Conservation (phyloP, 768 basidiomycete species). For the Calocera viscosa region DNA sequence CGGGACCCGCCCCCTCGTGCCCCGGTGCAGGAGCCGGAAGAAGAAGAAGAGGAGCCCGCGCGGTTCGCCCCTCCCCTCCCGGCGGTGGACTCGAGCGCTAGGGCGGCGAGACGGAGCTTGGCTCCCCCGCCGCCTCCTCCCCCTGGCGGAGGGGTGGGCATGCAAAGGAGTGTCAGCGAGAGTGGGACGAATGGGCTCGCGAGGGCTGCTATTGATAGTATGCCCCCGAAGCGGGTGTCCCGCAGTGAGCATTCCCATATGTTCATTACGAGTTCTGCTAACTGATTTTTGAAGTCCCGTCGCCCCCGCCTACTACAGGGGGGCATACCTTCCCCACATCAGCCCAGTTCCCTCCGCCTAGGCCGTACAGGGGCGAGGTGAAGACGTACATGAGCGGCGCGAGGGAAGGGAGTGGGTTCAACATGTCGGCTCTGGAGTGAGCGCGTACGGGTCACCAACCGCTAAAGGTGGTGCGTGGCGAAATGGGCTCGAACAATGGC, state of each 20-base stretch:
- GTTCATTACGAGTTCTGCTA: conserved; percentile 12
- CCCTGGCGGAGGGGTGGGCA: not conserved
- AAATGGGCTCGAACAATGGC: too few relatives aligned
- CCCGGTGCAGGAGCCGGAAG: not conserved
- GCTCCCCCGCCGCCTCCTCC: conserved; percentile 1
- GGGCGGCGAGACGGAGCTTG: not conserved
- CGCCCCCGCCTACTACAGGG: conserved; percentile 52
- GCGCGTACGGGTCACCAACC: not conserved
- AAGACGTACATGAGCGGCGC: conserved; percentile 57
- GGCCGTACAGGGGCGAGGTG: conserved; percentile 39
- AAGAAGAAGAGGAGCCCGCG: not conserved
- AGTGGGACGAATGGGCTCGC: conserved; percentile 7
- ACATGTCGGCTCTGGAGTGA: conserved; percentile 27
- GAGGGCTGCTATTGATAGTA: not conserved
- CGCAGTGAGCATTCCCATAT: not conserved
- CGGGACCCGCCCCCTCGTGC: conserved; percentile 1
- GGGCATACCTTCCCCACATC: conserved; percentile 58
- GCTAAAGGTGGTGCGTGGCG: not conserved
- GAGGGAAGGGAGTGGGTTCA: conserved; percentile 58
- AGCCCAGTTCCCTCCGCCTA: conserved; percentile 66
- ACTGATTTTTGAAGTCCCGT: conserved; percentile 32
- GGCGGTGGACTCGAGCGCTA: conserved; percentile 9
- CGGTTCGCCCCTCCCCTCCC: conserved; percentile 13
- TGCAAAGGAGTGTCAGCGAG: not conserved
- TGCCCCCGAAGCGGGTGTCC: not conserved